Evolutionary conservation across 2,329 filamentous ascomycete species (phyloP).

Genomic region (Trichoderma oligosporum): DNA sequence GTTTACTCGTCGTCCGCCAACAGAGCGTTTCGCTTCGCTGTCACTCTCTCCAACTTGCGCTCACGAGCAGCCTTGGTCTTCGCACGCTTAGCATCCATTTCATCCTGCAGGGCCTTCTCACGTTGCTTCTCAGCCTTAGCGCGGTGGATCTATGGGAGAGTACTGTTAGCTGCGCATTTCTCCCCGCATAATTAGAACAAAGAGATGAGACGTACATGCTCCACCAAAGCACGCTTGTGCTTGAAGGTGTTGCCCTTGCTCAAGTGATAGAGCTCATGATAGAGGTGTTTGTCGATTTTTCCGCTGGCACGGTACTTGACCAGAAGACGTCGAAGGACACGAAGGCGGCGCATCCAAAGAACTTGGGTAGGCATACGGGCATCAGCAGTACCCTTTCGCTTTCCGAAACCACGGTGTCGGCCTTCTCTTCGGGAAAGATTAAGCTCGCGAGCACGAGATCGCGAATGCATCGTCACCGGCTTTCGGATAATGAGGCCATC

Average conservation of each 20-base stretch:
- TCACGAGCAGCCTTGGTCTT: slow-evolving; percentile 99
- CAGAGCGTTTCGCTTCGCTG: slow-evolving; percentile 85
- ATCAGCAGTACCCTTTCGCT: slow-evolving; percentile 99
- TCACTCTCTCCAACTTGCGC: slow-evolving; percentile 89
- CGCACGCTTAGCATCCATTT: slow-evolving; percentile 99
- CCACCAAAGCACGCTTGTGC: slow-evolving; percentile 99
- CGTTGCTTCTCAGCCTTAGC: slow-evolving; percentile 99
- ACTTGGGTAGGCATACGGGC: slow-evolving; percentile 98
- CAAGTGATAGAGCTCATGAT: slow-evolving; percentile 99
- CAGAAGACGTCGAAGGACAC: slow-evolving; percentile 96
- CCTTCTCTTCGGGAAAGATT: slow-evolving; percentile 92
- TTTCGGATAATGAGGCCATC: slow-evolving; percentile 99
- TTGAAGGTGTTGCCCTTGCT: slow-evolving; percentile 99
- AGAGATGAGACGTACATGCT: slow-evolving; percentile 76
- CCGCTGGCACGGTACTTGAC: slow-evolving; percentile 99
- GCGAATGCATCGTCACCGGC: slow-evolving; percentile 99
- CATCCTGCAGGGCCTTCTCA: slow-evolving; percentile 93
- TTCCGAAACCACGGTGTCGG: slow-evolving; percentile 98
- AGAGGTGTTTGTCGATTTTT: slow-evolving; percentile 99
- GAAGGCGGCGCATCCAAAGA: slow-evolving; percentile 99
- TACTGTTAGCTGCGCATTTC: slow-evolving; percentile 17
- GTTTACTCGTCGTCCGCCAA: slow-evolving; percentile 64
- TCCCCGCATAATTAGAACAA: neutral
- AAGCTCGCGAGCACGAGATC: slow-evolving; percentile 91
- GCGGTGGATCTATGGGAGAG: slow-evolving; percentile 79